Percentiles rank a stretch among this genome's conserved stretches.
phyloP scores from a whole-genome alignment of 495 filamentous ascomycete species.

The Apiosordaria backusii region DNA sequence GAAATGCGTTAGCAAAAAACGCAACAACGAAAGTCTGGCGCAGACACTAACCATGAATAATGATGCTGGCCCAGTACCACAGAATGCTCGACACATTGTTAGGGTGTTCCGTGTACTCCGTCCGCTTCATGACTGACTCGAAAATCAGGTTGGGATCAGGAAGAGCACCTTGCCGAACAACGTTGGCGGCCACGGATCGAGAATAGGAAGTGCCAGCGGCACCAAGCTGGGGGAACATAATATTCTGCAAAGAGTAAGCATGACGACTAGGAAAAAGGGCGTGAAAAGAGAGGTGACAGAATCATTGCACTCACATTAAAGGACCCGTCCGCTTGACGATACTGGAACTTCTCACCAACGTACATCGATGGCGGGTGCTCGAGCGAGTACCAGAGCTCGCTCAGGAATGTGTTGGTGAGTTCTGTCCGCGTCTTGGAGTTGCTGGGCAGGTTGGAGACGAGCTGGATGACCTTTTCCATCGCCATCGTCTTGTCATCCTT shows the following conservation, averaged over 20 bases:
- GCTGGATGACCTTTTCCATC: constrained; percentile 75
- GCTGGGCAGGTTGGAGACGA: constrained; percentile 62
- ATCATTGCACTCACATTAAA: constrained; percentile 39
- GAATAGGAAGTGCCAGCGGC: constrained; percentile 60
- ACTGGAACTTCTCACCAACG: constrained; percentile 62
- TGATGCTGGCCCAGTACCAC: constrained; percentile 85
- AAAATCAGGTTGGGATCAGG: constrained; percentile 78
- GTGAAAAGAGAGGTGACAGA: too few species aligned
- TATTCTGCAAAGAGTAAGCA: constrained; percentile 33
- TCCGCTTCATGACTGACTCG: constrained; percentile 58
- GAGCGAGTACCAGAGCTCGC: constrained; percentile 64
- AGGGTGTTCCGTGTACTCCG: constrained; percentile 44
- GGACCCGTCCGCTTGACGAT: constrained; percentile 71
- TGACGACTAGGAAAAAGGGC: neutral
- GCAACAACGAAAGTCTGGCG: neutral
- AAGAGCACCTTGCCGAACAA: constrained; percentile 57
- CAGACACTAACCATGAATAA: constrained; percentile 62
- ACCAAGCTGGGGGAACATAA: constrained; percentile 43
- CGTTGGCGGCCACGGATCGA: constrained; percentile 62
- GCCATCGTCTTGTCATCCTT: constrained; percentile 74
- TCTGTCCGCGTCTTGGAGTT: constrained; percentile 59
- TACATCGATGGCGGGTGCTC: constrained; percentile 55
- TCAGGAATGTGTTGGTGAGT: constrained; percentile 66
- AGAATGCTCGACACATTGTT: constrained; percentile 83
- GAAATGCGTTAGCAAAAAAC: neutral